Percentiles rank a stretch among this genome's conserved stretches.
phyloP scores from a whole-genome alignment of 2,329 filamentous ascomycete species.

The Aureobasidium musti region DNA sequence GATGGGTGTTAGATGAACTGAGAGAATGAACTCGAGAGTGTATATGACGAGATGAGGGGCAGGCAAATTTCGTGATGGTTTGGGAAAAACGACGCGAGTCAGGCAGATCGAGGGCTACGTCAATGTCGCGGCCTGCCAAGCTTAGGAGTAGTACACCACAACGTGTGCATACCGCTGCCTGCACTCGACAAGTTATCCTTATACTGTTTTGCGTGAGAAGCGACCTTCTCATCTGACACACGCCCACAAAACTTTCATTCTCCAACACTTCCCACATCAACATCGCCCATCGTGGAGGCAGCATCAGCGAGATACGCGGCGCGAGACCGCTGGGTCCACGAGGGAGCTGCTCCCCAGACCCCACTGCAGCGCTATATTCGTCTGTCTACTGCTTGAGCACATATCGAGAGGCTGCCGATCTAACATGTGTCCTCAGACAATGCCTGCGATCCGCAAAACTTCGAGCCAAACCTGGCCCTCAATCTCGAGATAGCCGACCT shows the following conservation, averaged over 20 bases:
- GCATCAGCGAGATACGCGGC: slow-evolving; percentile 93
- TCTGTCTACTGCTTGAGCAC: slow-evolving; percentile 43
- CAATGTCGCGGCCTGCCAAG: slow-evolving; percentile 4
- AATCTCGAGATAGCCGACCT: slow-evolving; percentile 96
- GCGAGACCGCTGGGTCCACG: slow-evolving; percentile 87
- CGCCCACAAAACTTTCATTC: background rate
- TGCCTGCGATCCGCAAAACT: slow-evolving; percentile 95
- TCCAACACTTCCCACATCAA: background rate
- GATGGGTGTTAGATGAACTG: background rate
- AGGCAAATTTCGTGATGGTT: slow-evolving; percentile 4
- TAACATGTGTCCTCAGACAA: slow-evolving; percentile 58
- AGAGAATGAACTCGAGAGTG: background rate
- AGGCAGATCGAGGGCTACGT: background rate
- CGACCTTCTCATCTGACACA: background rate
- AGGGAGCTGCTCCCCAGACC: slow-evolving; percentile 74
- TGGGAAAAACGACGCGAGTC: slow-evolving; percentile 3
- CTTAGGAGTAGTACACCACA: slow-evolving; percentile 4
- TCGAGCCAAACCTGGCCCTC: slow-evolving; percentile 93
- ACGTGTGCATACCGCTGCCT: slow-evolving; percentile 18
- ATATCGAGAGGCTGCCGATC: background rate
- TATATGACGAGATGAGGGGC: slow-evolving; percentile 14
- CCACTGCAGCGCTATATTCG: slow-evolving; percentile 92
- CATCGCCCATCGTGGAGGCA: slow-evolving; percentile 68
- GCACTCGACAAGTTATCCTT: background rate
- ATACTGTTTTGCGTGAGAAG: background rate